Evolutionary conservation across 2,329 filamentous ascomycete genomes (phyloP).

Genomic region (Boeremia exigua): DNA sequence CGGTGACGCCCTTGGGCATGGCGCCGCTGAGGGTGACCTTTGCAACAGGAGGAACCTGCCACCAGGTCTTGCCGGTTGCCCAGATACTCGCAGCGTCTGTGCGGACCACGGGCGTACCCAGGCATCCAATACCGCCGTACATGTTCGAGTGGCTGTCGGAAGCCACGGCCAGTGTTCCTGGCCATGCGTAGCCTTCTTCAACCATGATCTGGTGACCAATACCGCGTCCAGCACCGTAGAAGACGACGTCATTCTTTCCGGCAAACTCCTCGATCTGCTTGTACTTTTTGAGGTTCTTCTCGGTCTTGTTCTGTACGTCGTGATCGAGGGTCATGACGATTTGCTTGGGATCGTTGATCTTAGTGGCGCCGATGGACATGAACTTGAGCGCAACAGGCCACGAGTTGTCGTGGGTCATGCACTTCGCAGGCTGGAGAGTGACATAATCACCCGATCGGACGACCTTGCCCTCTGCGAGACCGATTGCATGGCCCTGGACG

Average conservation of each 20-base stretch:
- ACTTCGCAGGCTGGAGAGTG: slow-evolving; percentile 71
- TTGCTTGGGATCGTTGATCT: slow-evolving; percentile 73
- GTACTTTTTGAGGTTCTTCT: slow-evolving; percentile 84
- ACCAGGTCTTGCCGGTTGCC: slow-evolving; percentile 85
- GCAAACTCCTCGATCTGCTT: slow-evolving; percentile 82
- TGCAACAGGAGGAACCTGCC: slow-evolving; percentile 83
- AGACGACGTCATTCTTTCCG: slow-evolving; percentile 74
- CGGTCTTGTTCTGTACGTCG: slow-evolving; percentile 83
- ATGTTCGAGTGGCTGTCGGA: slow-evolving; percentile 79
- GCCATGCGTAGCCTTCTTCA: slow-evolving; percentile 85
- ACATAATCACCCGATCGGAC: slow-evolving; percentile 86
- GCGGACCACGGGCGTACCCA: slow-evolving; percentile 82
- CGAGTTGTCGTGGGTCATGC: slow-evolving; percentile 88
- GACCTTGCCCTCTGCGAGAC: slow-evolving; percentile 74
- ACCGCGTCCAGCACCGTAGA: slow-evolving; percentile 77
- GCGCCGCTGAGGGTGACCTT: slow-evolving; percentile 78
- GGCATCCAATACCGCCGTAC: slow-evolving; percentile 79
- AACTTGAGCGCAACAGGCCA: slow-evolving; percentile 80
- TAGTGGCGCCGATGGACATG: slow-evolving; percentile 79
- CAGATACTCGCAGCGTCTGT: slow-evolving; percentile 88
- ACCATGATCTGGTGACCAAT: slow-evolving; percentile 95
- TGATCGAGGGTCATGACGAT: slow-evolving; percentile 87
- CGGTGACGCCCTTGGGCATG: slow-evolving; percentile 80
- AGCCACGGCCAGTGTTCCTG: slow-evolving; percentile 81
- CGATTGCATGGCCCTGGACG: slow-evolving; percentile 80